A percentile compares a stretch with the other conserved stretches of the same genome.
Conservation (phyloP, 352 stramenopile genomes). For the Peronosclerospora sorghi region DNA sequence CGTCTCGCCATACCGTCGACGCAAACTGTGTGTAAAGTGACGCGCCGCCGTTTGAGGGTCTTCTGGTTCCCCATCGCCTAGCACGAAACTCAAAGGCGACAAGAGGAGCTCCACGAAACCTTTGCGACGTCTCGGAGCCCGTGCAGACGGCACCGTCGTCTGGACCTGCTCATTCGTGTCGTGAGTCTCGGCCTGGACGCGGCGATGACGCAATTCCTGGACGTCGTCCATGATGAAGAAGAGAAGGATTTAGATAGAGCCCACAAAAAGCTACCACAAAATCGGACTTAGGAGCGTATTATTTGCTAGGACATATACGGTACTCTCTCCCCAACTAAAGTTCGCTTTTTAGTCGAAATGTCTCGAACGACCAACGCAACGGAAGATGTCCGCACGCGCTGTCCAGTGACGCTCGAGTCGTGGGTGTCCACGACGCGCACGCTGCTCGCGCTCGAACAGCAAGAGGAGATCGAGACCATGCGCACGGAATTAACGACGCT, state of each 20-base stretch:
- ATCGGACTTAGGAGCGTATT: no score
- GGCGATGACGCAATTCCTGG: constrained; percentile 24
- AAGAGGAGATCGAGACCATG: constrained; percentile 49
- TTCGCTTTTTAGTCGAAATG: no score
- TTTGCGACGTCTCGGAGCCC: constrained; percentile 20
- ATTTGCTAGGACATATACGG: no score
- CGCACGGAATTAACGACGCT: constrained; percentile 46
- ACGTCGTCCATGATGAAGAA: constrained; percentile 12
- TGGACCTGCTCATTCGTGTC: background rate
- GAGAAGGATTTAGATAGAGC: background rate
- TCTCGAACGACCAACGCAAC: background rate
- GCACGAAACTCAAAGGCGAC: constrained; percentile 58
- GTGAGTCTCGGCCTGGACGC: constrained; percentile 13
- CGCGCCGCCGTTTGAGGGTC: constrained; percentile 48
- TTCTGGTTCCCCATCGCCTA: constrained; percentile 56
- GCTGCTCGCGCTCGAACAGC: constrained; percentile 45
- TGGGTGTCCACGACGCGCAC: constrained; percentile 38
- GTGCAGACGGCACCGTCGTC: background rate
- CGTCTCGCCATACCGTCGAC: constrained; percentile 41
- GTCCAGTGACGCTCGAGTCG: constrained; percentile 30
- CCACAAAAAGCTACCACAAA: no score
- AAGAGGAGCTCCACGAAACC: constrained; percentile 70
- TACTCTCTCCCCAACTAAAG: no score
- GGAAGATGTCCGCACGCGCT: background rate
- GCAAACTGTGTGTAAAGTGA: constrained; percentile 44